These are phyloP conservation scores for Serpula lacrymans DNA, from an alignment of 768 basidiomycete genomes.

Conservation along the genomic window DNA sequence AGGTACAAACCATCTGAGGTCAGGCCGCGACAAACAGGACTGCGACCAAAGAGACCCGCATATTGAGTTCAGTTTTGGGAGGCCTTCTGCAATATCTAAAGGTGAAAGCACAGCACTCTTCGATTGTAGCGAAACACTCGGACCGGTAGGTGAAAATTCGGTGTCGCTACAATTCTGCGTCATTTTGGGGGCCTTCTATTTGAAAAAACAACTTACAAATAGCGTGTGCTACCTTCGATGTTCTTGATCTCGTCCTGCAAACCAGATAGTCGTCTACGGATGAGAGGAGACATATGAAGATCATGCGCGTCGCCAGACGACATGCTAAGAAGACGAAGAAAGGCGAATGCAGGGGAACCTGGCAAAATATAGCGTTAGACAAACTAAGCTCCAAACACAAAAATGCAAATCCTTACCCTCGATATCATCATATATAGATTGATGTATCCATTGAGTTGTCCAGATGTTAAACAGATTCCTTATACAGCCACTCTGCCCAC, in stretches of 20 bases:
- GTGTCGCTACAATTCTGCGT: conserved; percentile 21
- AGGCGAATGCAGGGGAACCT: conserved; percentile 65
- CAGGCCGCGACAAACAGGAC: conserved; percentile 80
- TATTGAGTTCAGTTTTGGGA: conserved; percentile 61
- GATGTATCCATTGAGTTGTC: conserved; percentile 77
- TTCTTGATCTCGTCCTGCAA: conserved; percentile 41
- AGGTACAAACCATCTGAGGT: conserved; percentile 84
- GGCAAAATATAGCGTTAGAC: conserved; percentile 17
- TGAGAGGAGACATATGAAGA: conserved; percentile 56
- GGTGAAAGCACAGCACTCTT: background rate
- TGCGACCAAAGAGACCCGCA: conserved; percentile 56
- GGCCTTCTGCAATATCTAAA: conserved; percentile 35
- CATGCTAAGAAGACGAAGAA: conserved; percentile 66
- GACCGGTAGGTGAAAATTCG: too few species aligned
- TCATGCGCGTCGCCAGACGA: conserved; percentile 63
- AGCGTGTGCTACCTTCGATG: conserved; percentile 39
- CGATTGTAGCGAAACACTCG: background rate
- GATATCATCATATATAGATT: conserved; percentile 55
- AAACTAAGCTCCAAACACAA: too few species aligned
- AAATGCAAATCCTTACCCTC: conserved; percentile 49
- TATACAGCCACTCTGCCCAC: conserved; percentile 53
- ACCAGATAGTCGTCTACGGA: conserved; percentile 52
- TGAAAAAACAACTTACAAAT: conserved; percentile 35
- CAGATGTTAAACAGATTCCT: conserved; percentile 85
- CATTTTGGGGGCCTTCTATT: too few species aligned